phyloP scores from a whole-genome alignment of 805 yeast species.

The Suhomyces sp. region DNA sequence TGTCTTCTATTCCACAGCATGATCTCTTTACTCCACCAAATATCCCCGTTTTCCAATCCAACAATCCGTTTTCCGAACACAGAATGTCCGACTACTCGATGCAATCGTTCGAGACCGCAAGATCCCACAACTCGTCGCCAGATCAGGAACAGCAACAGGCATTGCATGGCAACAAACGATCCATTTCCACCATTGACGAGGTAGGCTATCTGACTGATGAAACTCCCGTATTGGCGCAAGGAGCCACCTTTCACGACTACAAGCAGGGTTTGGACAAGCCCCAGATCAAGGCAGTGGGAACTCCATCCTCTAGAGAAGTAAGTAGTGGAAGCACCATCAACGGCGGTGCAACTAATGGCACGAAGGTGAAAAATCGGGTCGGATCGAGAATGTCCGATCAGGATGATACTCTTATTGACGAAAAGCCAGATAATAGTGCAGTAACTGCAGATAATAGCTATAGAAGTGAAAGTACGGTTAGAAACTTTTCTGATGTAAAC shows the following conservation, averaged over 20 bases:
- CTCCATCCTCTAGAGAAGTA: slow-evolving; percentile 25
- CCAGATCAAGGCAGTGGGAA: slow-evolving; percentile 85
- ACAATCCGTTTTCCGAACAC: slow-evolving; percentile 2
- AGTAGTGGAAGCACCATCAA: not conserved
- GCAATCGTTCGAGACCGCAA: slow-evolving; percentile 30
- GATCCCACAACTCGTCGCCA: slow-evolving; percentile 7
- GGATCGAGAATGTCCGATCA: slow-evolving; percentile 12
- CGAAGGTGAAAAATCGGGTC: not conserved
- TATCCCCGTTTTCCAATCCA: not conserved
- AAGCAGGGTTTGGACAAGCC: slow-evolving; percentile 12
- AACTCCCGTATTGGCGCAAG: slow-evolving; percentile 24
- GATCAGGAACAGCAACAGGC: not conserved
- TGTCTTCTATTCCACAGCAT: not conserved
- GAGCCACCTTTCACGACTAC: slow-evolving; percentile 23
- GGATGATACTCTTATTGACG: slow-evolving; percentile 26
- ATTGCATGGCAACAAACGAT: slow-evolving; percentile 7
- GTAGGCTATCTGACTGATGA: slow-evolving; percentile 18
- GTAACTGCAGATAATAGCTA: slow-evolving; percentile 1
- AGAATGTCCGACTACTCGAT: slow-evolving; percentile 13
- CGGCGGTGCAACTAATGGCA: not conserved
- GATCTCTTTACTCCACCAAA: not conserved
- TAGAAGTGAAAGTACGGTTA: not conserved
- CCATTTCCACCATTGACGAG: slow-evolving; percentile 20
- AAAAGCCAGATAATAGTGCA: slow-evolving; percentile 1
- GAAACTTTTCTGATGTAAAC: not conserved